Evolutionary conservation across 176 grass and related monocot genomes (phyloP).

Genomic region (Lolium perenne): DNA sequence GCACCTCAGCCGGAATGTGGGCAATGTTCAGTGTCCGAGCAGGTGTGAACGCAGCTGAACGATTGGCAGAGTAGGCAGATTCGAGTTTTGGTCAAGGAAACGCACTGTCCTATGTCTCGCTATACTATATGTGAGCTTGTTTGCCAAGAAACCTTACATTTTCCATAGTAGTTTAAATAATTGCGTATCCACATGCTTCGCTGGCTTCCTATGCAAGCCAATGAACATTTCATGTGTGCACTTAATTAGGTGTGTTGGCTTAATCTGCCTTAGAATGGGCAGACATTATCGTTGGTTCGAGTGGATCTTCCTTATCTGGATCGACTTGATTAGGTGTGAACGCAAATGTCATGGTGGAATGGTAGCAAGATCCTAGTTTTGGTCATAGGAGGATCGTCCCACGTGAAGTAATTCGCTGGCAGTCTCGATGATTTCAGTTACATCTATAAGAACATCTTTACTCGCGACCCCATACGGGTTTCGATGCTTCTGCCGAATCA

Average conservation of each 20-base stretch:
- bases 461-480: too few relatives aligned
- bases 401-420: neutral
- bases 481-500: too few relatives aligned
- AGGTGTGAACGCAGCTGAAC: conserved; percentile 36
- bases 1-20: conserved; percentile 16
- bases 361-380: neutral
- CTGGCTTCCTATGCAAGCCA: too few relatives aligned
- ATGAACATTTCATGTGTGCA: neutral
- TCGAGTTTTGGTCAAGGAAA: conserved; percentile 31
- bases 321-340: neutral
- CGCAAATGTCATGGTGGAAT: neutral
- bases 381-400: neutral
- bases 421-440: neutral
- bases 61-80: conserved; percentile 18
- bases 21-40: neutral
- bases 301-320: neutral
- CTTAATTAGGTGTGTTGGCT: neutral
- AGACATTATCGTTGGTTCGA: neutral
- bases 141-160: conserved; percentile 16
- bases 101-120: neutral
- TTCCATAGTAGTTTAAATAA: neutral
- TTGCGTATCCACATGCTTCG: neutral
- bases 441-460: too few relatives aligned
- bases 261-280: neutral
- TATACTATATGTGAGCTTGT: neutral